A percentile compares a stretch with the other conserved stretches of the same genome.
Evolutionary conservation across 805 yeast species (phyloP).

Genomic region (Lipomyces japonicus): DNA sequence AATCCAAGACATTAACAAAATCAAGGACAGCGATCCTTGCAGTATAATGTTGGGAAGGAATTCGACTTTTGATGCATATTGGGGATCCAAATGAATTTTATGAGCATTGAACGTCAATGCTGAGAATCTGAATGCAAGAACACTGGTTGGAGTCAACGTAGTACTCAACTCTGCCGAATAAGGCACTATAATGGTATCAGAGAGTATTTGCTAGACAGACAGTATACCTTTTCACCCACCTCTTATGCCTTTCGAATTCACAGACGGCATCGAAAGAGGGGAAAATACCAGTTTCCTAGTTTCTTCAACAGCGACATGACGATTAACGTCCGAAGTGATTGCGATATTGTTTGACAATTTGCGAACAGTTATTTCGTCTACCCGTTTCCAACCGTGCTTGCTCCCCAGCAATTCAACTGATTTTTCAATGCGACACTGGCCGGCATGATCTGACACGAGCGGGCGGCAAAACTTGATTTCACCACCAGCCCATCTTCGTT

Average conservation of each 20-base stretch:
- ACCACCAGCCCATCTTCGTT: slow-evolving; percentile 25
- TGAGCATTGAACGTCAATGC: slow-evolving; percentile 81
- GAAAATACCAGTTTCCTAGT: background rate
- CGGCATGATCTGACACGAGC: background rate
- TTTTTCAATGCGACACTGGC: background rate
- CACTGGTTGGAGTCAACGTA: slow-evolving; percentile 17
- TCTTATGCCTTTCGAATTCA: no score
- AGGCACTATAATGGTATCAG: background rate
- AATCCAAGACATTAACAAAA: slow-evolving; percentile 56
- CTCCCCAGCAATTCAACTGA: background rate
- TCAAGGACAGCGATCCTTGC: slow-evolving; percentile 78
- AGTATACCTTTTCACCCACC: no score
- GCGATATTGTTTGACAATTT: background rate
- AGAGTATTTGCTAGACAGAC: no score
- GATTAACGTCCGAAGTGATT: background rate
- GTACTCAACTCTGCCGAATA: slow-evolving; percentile 1
- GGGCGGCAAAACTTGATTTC: slow-evolving; percentile 5
- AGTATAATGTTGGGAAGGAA: slow-evolving; percentile 58
- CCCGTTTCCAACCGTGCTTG: background rate
- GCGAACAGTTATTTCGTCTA: background rate
- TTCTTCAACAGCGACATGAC: background rate
- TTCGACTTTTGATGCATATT: slow-evolving; percentile 54
- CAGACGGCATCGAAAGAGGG: no score
- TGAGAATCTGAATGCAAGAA: slow-evolving; percentile 45
- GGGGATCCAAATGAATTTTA: slow-evolving; percentile 67